Evolutionary conservation across 345 rosid species (phyloP).

Genomic region (Melaleuca alternifolia): DNA sequence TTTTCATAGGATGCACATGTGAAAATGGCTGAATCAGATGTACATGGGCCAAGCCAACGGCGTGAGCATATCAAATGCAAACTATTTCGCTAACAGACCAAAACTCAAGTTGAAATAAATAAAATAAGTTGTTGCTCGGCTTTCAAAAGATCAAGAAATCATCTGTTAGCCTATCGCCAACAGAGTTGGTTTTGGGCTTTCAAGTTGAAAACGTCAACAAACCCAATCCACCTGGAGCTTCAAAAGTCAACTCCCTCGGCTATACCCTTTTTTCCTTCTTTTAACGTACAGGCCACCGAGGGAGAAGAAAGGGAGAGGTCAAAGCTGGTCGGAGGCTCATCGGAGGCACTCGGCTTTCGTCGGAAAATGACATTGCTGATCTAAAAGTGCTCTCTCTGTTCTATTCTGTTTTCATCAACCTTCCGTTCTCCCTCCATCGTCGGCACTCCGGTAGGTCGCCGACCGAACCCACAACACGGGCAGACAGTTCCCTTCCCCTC

Average conservation of each 20-base stretch:
- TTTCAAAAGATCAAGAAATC: not conserved
- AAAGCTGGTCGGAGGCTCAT: not conserved
- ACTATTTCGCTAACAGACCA: not conserved
- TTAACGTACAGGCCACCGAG: not conserved
- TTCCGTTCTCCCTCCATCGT: not conserved
- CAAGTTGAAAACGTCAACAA: not conserved
- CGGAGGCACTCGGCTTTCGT: not conserved
- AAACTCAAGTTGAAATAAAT: not conserved
- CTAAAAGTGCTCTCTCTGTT: not conserved
- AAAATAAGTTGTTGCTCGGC: not conserved
- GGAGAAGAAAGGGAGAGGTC: not conserved
- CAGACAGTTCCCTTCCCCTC: not conserved
- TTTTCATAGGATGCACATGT: not conserved
- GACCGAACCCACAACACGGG: not conserved
- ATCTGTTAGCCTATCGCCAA: not conserved
- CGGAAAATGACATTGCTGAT: not conserved
- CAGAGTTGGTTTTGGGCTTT: slow-evolving; percentile 15
- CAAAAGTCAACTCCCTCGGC: not conserved
- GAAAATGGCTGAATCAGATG: not conserved
- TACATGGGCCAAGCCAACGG: not conserved
- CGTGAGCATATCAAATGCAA: not conserved
- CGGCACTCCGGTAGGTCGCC: not conserved
- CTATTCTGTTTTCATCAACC: not conserved
- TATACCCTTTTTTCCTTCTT: no score
- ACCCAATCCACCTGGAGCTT: not conserved